Base-by-base conservation (phyloP, 768 basidiomycete genomes). In the Tylopilus subfusipes region DNA sequence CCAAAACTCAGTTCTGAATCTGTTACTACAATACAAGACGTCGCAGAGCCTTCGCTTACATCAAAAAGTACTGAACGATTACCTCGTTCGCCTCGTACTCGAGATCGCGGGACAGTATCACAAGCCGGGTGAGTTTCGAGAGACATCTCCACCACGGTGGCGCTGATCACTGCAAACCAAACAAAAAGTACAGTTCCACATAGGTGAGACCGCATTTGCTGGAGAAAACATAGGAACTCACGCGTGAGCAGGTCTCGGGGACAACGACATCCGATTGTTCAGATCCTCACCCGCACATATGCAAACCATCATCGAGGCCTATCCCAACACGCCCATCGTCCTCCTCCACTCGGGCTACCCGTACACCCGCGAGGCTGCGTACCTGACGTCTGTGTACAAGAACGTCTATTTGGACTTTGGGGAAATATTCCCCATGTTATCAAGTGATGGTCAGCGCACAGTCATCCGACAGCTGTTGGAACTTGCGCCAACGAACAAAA, bases 391-490 rank as follows among this genome's bases (percentile, higher is more conserved):
- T 0, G 80, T 86, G 12, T 90, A 90, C 59, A 64, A 73, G 47
- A 91, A 91, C 57, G 88, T 90, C 12, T 90, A 79, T 62, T 72
- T 90, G 42, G 90, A 92, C 68, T 87, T 91, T 65, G 89, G 90
- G 38, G 86, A 88, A 78, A 73, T 90, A 19, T 91, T 89, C 57
- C 88, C 88, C 0, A 73, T 81, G 51, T 72, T 91, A 39, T 85
- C 85, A 0, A 73, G 71, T 0, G 75, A 78, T 7, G 90, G 88
- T 3, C 89, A 90, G 66, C 73, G 79, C 12, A 62, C 68, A 0
- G 76, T 84, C 43, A 68, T 90, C 27, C 77, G 75, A 24, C 82
- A 90, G 63, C 72, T 88, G 21, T 71, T 91, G 2, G 90, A 91
- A 67, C 70, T 90, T 14, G 74, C 79, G 18, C 90, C 90, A 13